phyloP scores from a whole-genome alignment of 805 yeast genomes.

The Candida schatavii region DNA sequence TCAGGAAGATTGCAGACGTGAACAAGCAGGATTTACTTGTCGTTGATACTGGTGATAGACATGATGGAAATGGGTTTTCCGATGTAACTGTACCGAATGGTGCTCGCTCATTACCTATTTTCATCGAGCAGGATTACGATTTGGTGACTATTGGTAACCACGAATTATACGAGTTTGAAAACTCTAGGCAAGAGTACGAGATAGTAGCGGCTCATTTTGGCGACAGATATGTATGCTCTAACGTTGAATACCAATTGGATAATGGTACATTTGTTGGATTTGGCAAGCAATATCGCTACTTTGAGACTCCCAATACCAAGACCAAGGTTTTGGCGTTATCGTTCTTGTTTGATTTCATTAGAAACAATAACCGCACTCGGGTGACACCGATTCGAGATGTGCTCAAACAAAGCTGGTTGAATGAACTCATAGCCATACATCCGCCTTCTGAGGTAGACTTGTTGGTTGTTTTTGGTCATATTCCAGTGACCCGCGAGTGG shows the following conservation, averaged over 20 bases:
- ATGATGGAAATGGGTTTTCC: conserved; percentile 89
- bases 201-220: conserved; percentile 56
- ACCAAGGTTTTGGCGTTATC: conserved; percentile 66
- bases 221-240: conserved; percentile 66
- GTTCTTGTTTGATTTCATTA: conserved; percentile 72
- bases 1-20: conserved; percentile 43
- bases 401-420: conserved; percentile 65
- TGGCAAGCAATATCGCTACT: conserved; percentile 65
- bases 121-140: conserved; percentile 68
- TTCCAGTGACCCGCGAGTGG: conserved; percentile 60
- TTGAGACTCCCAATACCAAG: conserved; percentile 55
- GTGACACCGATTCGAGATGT: conserved; percentile 63
- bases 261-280: conserved; percentile 53
- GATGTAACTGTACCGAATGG: conserved; percentile 82
- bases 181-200: conserved; percentile 64
- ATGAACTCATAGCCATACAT: conserved; percentile 28
- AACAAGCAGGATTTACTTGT: conserved; percentile 62
- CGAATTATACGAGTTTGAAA: conserved; percentile 71
- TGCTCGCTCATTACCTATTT: conserved; percentile 53
- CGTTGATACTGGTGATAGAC: conserved; percentile 89
- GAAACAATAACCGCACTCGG: conserved; percentile 55
- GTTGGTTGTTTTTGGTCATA: conserved; percentile 72
- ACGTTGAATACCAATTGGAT: conserved; percentile 56
- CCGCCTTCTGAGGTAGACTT: conserved; percentile 52
- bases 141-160: conserved; percentile 86